Base-by-base conservation (phyloP, 768 basidiomycete species). In the Rhodotorula sphaerocarpa region DNA sequence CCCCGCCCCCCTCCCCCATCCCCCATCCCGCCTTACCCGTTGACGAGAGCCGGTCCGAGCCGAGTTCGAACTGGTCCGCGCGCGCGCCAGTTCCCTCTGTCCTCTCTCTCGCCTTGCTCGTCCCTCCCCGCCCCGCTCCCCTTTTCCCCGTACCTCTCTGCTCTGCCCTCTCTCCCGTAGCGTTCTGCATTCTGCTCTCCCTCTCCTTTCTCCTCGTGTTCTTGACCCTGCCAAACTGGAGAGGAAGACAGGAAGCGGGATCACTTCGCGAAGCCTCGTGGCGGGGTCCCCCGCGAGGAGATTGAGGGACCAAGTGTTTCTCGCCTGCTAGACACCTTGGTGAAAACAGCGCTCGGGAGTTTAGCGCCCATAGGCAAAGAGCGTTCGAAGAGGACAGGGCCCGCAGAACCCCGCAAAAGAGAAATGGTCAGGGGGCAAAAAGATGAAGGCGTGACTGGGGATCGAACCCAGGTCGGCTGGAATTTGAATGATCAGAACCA, bases 21-120 rank as follows among this genome's bases (percentile, higher is more conserved):
- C 16, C 36, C 39, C 42, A 33, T 36, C 54, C 12, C 33, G 50
- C 52, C 21, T 46, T 33, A 44, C 41, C 7, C 16, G 46, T 64
- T 43, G 57, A 58, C 62, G 62, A 58, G 62, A 64, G 62, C 62
- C 54, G 45, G 52, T 39, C 62, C 45, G 62, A 64, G 62, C 62
- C 62, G 54, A 27, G 50, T 23, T 31, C 50, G n/a, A 20, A 16
- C 46, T n/a, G n/a, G n/a, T n/a, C 36, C 36, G 36, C 9, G 36
- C 36, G 36, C 9, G n/a, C n/a, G n/a, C n/a, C n/a, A n/a, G n/a
- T n/a, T n/a, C n/a, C n/a, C n/a, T n/a, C n/a, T n/a, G n/a, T n/a
- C 47, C 30, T 33, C 30, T 5, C 14, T 7, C 23, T 12, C 34
- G 31, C 30, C 31, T 5, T 23, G 31, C 23, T 21, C 34, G n/a